phyloP scores from a whole-genome alignment of 768 basidiomycete genomes.

The Suillus plorans region DNA sequence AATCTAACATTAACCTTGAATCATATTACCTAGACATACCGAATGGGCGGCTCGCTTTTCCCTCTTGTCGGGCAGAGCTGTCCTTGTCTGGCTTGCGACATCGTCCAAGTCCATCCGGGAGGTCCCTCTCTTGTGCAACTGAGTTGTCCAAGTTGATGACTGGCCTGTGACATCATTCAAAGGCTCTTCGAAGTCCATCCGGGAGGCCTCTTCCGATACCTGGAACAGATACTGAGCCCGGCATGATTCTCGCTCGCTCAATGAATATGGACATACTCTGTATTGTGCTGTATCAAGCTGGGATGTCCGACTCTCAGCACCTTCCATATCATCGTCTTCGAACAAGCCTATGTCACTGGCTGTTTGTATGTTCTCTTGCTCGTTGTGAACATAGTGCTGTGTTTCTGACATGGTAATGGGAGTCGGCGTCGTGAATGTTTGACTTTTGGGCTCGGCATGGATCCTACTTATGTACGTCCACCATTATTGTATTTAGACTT shows the following conservation, averaged over 20 bases:
- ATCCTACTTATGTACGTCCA: background rate
- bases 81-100: background rate
- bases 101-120: background rate
- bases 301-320: background rate
- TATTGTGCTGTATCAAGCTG: background rate
- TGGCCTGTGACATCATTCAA: too few relatives aligned
- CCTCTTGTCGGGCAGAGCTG: background rate
- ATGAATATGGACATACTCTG: background rate
- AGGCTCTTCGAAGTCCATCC: too few relatives aligned
- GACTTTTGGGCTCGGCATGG: background rate
- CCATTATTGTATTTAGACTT: background rate
- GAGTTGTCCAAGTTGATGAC: too few relatives aligned
- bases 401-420: background rate
- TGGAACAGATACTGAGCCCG: background rate
- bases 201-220: background rate
- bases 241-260: background rate
- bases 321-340: background rate
- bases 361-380: background rate
- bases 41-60: background rate
- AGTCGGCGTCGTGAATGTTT: background rate
- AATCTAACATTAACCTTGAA: background rate
- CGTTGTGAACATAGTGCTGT: background rate
- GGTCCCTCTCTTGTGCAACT: too few relatives aligned
- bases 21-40: background rate
- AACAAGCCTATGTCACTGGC: background rate